Percentiles rank a stretch among this genome's conserved stretches.
Conservation (phyloP, 2,329 filamentous ascomycete species). For the Clonostachys solani region DNA sequence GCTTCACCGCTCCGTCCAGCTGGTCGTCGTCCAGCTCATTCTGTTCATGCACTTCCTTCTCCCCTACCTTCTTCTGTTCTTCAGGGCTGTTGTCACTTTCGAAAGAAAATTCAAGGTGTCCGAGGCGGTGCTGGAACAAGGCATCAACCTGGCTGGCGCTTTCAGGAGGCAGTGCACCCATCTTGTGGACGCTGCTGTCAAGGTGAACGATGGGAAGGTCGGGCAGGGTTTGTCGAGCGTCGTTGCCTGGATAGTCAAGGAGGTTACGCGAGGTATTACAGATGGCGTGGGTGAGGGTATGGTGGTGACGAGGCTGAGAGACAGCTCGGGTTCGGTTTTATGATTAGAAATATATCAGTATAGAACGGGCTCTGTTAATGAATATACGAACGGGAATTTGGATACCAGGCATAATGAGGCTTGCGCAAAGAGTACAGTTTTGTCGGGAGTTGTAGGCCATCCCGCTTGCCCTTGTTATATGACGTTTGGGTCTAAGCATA, state of each 20-base stretch:
- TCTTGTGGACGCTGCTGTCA: conserved; percentile 47
- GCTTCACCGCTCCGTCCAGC: conserved; percentile 54
- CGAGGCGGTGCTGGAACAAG: conserved; percentile 65
- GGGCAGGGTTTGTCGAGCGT: conserved; percentile 52
- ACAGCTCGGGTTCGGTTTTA: background rate
- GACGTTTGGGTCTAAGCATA: too few species aligned
- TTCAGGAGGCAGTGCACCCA: conserved; percentile 55
- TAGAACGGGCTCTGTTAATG: too few species aligned
- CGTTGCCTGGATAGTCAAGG: conserved; percentile 57
- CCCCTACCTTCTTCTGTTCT: conserved; percentile 53
- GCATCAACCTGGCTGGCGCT: conserved; percentile 54
- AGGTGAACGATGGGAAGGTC: conserved; percentile 61
- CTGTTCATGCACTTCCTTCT: conserved; percentile 55
- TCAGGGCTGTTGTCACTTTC: conserved; percentile 52
- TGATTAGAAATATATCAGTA: background rate
- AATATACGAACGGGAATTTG: too few species aligned
- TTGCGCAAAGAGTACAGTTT: too few species aligned
- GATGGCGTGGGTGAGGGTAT: conserved; percentile 50
- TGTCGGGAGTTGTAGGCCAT: too few species aligned
- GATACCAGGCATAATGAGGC: too few species aligned
- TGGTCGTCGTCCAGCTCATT: conserved; percentile 52
- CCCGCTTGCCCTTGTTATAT: too few species aligned
- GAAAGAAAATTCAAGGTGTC: conserved; percentile 66
- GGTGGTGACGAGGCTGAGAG: background rate
- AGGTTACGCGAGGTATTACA: conserved; percentile 61